phyloP scores from a whole-genome alignment of 2,329 filamentous ascomycete species.

The Fusarium denticulatum region DNA sequence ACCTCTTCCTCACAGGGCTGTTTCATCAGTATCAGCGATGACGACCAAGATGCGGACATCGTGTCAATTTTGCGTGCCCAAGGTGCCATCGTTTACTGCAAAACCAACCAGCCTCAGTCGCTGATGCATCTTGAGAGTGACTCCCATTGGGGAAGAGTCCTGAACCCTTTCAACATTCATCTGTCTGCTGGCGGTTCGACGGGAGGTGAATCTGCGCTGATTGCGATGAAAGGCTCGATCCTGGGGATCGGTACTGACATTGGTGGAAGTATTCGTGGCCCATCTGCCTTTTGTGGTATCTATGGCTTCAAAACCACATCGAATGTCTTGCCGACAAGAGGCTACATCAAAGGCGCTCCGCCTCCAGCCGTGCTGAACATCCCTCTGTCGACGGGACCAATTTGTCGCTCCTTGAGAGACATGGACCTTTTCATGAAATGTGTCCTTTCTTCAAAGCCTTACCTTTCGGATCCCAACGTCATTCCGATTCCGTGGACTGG shows the following conservation, averaged over 20 bases:
- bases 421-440: constrained; percentile 36
- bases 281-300: constrained; percentile 18
- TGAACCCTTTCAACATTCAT: constrained; percentile 70
- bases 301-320: constrained; percentile 24
- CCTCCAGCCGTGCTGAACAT: constrained; percentile 48
- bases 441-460: constrained; percentile 23
- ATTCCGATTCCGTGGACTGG: constrained; percentile 47
- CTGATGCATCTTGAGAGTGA: constrained; percentile 60
- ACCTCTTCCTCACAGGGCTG: constrained; percentile 17
- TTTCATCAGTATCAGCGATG: constrained; percentile 16
- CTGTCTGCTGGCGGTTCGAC: constrained; percentile 70
- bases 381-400: constrained; percentile 31
- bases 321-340: not conserved
- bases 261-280: constrained; percentile 15
- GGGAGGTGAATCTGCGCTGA: constrained; percentile 59
- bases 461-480: constrained; percentile 43
- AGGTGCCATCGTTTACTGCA: constrained; percentile 73
- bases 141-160: constrained; percentile 67
- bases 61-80: constrained; percentile 66
- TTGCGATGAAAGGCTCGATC: constrained; percentile 45
- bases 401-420: constrained; percentile 38
- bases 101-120: constrained; percentile 71
- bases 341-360: constrained; percentile 35
- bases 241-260: constrained; percentile 18
- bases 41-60: constrained; percentile 42